A percentile compares a stretch with the other conserved stretches of the same genome.
Conservation (phyloP, 1,139 yeast genomes). For the Pichia sorboxylosa region DNA sequence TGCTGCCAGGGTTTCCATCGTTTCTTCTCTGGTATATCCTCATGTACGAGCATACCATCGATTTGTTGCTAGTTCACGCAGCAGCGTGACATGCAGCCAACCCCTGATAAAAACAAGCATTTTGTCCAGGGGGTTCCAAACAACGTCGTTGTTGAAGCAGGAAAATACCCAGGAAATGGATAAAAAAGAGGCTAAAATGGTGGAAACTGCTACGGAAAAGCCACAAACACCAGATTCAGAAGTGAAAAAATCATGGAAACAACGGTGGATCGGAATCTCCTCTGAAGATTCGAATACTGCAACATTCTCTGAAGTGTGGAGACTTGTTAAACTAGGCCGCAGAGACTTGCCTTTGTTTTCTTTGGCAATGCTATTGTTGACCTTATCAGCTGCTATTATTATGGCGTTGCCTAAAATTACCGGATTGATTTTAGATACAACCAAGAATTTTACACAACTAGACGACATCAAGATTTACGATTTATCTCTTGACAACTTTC, state of each 20-base stretch:
- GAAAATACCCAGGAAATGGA: too few species aligned
- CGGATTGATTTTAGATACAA: conserved; percentile 63
- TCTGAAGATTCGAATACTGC: conserved; percentile 25
- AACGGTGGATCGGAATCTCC: conserved; percentile 20
- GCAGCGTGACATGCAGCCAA: too few species aligned
- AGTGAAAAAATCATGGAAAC: conserved; percentile 17
- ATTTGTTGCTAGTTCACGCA: too few species aligned
- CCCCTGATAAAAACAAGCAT: too few species aligned
- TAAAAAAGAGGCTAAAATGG: too few species aligned
- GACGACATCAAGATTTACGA: conserved; percentile 36
- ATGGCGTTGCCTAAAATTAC: conserved; percentile 75
- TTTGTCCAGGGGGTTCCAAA: too few species aligned
- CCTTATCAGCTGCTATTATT: conserved; percentile 47
- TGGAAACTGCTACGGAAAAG: too few species aligned
- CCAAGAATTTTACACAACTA: conserved; percentile 26
- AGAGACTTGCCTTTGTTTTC: conserved; percentile 40
- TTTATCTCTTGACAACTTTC: conserved; percentile 35
- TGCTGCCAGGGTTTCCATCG: too few species aligned
- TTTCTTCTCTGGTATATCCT: too few species aligned
- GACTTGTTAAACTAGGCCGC: conserved; percentile 39
- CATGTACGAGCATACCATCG: too few species aligned
- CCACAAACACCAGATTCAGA: not conserved
- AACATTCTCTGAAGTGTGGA: conserved; percentile 35
- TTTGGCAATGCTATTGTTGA: conserved; percentile 50
- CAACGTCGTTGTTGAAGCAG: too few species aligned